Percentiles rank a stretch among this genome's conserved stretches.
These are phyloP conservation scores for Helichrysum umbraculigerum DNA, from an alignment of 129 eudicot genomes.

Conservation along the genomic window DNA sequence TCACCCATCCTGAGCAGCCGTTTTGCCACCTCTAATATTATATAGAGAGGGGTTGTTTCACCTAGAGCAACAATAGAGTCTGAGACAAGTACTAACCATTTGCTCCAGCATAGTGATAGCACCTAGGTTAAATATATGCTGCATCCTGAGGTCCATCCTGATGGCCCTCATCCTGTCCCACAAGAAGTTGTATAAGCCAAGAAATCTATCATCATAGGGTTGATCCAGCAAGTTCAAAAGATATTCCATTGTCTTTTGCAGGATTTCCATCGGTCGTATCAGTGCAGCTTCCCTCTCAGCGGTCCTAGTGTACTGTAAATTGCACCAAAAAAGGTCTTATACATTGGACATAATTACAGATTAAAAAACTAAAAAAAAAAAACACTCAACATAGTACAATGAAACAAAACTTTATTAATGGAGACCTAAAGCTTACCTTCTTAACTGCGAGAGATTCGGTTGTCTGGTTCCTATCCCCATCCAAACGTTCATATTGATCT, in stretches of 20 bases:
- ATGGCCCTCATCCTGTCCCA: constrained; percentile 99
- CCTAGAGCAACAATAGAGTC: background rate
- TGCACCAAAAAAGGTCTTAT: background rate
- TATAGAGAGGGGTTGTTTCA: background rate
- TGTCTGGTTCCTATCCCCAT: constrained; percentile 89
- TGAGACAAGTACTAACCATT: constrained; percentile 60
- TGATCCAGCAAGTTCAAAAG: constrained; percentile 76
- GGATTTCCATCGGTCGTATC: constrained; percentile 81
- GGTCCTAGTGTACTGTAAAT: constrained; percentile 84
- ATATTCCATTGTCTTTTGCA: constrained; percentile 89
- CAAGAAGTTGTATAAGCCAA: constrained; percentile 84
- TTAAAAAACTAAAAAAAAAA: constrained; percentile 32
- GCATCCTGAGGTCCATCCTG: constrained; percentile 99
- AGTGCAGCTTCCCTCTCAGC: constrained; percentile 97
- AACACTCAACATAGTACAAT: background rate
- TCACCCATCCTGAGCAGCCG: background rate
- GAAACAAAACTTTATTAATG: background rate
- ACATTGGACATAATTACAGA: background rate
- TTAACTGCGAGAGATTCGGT: constrained; percentile 82
- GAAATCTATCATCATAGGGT: constrained; percentile 76
- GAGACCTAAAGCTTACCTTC: constrained; percentile 47
- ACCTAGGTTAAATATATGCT: constrained; percentile 73
- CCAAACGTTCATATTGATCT: constrained; percentile 92
- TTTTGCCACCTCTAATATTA: background rate
- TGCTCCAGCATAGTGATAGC: constrained; percentile 96